Evolutionary conservation across 306 rosid species (phyloP), one percentile per base, ranked within the genome.

Genomic region (Malus fusca): DNA sequence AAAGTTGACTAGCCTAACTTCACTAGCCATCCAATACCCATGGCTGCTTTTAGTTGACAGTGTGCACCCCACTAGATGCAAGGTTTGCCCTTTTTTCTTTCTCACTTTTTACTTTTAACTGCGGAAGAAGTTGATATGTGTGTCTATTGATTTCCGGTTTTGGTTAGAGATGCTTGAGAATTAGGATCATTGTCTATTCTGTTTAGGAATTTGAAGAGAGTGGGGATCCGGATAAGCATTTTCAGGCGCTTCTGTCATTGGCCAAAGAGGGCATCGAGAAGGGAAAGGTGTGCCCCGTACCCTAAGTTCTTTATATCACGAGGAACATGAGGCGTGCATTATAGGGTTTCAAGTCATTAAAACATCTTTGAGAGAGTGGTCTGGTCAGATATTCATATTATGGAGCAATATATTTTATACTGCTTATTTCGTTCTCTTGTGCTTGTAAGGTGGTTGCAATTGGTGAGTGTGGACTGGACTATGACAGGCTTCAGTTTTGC

Each of bases 391-490:
- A 46, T 63, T 13, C 11, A 5, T 30, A 31, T 58, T 44, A 15
- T 12, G 22, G 33, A 60, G 59, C 23, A 22, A 6, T 15, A 51
- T 42, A 46, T 46, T 33, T 42, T 55, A 17, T 33, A 15, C 6
- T 42, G 3, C 23, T 74, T 62, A 52, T 42, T 56, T 66, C 61
- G 15, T 55, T 11, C 46, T 33, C 56, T 25, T 65, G 25, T 66
- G 74, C 68, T 46, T 70, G 55, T 56, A 58, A 95, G 98, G 98
- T 92, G 74, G 97, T 95, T 68, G 97, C 98, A 59, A 85, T 92
- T 79, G 98, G 98, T 77, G 97, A 95, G 75, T 95, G 98, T 89
- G 97, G 98, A 76, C 81, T 95, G 78, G 98, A 95, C 83, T 92
- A 95, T 80, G 97, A 95, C 81, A 86, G 98, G 78, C 92, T 92